These are phyloP conservation scores for Pueraria montana DNA, from an alignment of 306 rosid genomes.

Conservation along the genomic window DNA sequence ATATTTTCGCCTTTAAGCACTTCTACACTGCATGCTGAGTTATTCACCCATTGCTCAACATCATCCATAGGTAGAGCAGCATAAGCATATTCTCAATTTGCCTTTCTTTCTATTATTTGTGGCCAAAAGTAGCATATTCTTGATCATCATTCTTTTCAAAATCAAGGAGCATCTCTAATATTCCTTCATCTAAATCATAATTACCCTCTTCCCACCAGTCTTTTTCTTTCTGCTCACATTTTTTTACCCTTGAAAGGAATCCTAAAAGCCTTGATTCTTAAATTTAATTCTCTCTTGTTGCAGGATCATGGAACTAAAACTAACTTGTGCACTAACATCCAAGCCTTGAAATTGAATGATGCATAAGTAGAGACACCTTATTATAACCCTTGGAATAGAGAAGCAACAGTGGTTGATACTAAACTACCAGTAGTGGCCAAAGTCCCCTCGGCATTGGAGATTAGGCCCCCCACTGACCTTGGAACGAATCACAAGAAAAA, in stretches of 20 bases:
- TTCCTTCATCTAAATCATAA: slow-evolving; percentile 50
- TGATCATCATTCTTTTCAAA: slow-evolving; percentile 54
- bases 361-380: slow-evolving; percentile 23
- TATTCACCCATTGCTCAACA: slow-evolving; percentile 42
- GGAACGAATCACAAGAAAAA: slow-evolving; percentile 52
- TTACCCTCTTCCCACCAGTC: slow-evolving; percentile 12
- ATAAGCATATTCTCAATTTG: slow-evolving; percentile 43
- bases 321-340: slow-evolving; percentile 40
- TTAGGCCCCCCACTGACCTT: slow-evolving; percentile 51
- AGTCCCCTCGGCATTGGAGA: slow-evolving; percentile 35
- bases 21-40: neutral
- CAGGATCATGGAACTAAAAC: slow-evolving; percentile 38
- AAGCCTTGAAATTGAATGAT: slow-evolving; percentile 26
- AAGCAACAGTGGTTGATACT: slow-evolving; percentile 6
- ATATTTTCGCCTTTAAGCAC: slow-evolving; percentile 43
- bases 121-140: slow-evolving; percentile 57
- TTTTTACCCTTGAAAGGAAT: slow-evolving; percentile 38
- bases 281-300: slow-evolving; percentile 21
- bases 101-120: slow-evolving; percentile 37
- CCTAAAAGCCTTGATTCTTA: slow-evolving; percentile 46
- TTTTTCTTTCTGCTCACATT: slow-evolving; percentile 27
- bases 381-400: neutral
- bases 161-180: slow-evolving; percentile 45
- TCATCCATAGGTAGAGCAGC: slow-evolving; percentile 44
- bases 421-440: slow-evolving; percentile 25